Evolutionary conservation across 2,329 filamentous ascomycete species (phyloP).

Genomic region (Diaporthe ilicicola): DNA sequence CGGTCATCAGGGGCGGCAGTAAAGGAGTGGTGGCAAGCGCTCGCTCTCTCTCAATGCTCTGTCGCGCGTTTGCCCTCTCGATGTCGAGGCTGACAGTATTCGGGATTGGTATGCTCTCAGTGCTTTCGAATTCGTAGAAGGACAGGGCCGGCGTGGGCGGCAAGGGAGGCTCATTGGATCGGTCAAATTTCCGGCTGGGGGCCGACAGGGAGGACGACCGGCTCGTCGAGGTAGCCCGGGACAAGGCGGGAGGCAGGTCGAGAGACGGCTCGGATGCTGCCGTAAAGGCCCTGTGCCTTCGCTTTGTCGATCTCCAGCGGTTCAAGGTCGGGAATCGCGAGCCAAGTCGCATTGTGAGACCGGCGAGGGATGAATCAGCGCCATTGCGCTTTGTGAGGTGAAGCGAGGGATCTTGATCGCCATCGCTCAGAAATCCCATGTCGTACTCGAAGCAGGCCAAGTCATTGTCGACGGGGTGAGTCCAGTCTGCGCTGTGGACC

Average conservation of each 20-base stretch:
- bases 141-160: constrained; percentile 71
- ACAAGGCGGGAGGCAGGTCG: constrained; percentile 75
- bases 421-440: constrained; percentile 71
- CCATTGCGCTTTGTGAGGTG: constrained; percentile 57
- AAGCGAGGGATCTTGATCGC: constrained; percentile 58
- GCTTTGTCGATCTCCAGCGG: constrained; percentile 58
- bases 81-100: constrained; percentile 63
- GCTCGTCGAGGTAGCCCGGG: constrained; percentile 71
- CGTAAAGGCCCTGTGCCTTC: constrained; percentile 55
- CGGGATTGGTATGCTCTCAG: constrained; percentile 60
- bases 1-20: constrained; percentile 80
- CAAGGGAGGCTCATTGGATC: constrained; percentile 59
- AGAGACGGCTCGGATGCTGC: constrained; percentile 86
- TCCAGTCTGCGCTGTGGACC: constrained; percentile 48
- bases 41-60: constrained; percentile 65
- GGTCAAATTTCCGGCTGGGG: constrained; percentile 59
- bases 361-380: constrained; percentile 67
- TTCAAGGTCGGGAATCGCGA: constrained; percentile 65
- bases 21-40: constrained; percentile 80
- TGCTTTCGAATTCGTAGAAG: constrained; percentile 69
- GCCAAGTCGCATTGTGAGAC: constrained; percentile 71
- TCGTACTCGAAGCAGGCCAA: constrained; percentile 64
- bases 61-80: constrained; percentile 57
- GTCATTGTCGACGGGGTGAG: constrained; percentile 50
- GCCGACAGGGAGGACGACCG: constrained; percentile 81